Conservation (phyloP, 2,329 filamentous ascomycete genomes). For the Calonectria crousiana region DNA sequence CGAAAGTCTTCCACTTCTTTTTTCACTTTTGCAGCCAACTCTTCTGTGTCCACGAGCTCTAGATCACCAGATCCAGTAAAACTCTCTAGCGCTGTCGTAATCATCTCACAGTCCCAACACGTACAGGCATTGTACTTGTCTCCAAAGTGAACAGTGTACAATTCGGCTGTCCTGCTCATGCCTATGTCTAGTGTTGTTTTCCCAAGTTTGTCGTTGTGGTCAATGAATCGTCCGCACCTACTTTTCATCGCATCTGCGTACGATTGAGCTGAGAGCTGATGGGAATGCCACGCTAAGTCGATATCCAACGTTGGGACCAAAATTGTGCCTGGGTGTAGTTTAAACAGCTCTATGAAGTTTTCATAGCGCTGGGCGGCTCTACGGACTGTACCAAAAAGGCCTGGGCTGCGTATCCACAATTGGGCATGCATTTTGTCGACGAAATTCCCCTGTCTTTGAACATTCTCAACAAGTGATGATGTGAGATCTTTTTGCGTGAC, state of each 20-base stretch:
- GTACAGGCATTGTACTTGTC: background rate
- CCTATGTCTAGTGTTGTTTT: background rate
- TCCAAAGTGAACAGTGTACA: background rate
- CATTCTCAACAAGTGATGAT: background rate
- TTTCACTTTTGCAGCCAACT: background rate
- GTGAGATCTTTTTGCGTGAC: background rate
- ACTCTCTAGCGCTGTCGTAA: background rate
- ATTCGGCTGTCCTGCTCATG: background rate
- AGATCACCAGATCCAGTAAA: background rate
- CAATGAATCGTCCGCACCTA: background rate
- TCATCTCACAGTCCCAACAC: background rate
- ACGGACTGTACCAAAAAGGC: background rate
- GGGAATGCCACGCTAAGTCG: background rate
- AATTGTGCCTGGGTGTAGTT: background rate
- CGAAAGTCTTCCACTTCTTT: background rate
- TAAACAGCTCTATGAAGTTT: background rate
- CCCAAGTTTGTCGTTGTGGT: background rate
- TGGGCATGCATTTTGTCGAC: background rate
- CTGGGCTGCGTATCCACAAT: background rate
- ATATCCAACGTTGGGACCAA: background rate
- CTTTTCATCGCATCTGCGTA: background rate
- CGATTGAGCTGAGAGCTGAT: background rate
- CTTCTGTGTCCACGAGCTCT: background rate
- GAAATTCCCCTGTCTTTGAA: background rate
- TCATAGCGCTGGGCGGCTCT: background rate